These are phyloP conservation scores for Coleophoma eucalyptorum DNA, from an alignment of 2,329 filamentous ascomycete genomes.

Conservation along the genomic window DNA sequence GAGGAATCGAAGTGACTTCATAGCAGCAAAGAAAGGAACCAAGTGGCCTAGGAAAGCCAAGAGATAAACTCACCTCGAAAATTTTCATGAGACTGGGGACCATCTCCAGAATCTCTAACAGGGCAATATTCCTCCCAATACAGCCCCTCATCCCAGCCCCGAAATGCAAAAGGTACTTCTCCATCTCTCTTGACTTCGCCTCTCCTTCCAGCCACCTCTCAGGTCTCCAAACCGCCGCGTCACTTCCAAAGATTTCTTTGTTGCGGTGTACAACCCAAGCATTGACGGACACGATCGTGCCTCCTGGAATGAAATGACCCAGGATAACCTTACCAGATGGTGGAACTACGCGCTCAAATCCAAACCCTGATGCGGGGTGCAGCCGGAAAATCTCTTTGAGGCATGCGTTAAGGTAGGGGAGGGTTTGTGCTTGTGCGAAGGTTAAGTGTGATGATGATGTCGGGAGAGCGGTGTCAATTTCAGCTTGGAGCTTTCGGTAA, in stretches of 20 bases:
- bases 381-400: slow-evolving; percentile 75
- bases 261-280: slow-evolving; percentile 69
- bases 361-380: slow-evolving; percentile 67
- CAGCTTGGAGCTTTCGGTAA: slow-evolving; percentile 49
- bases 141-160: slow-evolving; percentile 66
- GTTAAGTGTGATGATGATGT: slow-evolving; percentile 53
- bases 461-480: slow-evolving; percentile 56
- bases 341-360: slow-evolving; percentile 68
- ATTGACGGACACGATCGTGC: slow-evolving; percentile 70
- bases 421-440: slow-evolving; percentile 62
- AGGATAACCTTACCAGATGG: slow-evolving; percentile 56
- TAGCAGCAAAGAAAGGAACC: too few species aligned
- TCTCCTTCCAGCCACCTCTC: slow-evolving; percentile 56
- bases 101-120: slow-evolving; percentile 57
- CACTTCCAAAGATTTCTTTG: slow-evolving; percentile 59
- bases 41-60: neutral
- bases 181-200: slow-evolving; percentile 58
- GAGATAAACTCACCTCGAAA: slow-evolving; percentile 47
- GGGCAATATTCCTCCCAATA: slow-evolving; percentile 59
- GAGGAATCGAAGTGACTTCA: too few species aligned
- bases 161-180: slow-evolving; percentile 65
- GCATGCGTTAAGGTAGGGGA: slow-evolving; percentile 71
- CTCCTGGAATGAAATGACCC: slow-evolving; percentile 58
- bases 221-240: slow-evolving; percentile 60
- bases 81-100: slow-evolving; percentile 54